Evolutionary conservation across 2,329 filamentous ascomycete species (phyloP).

Genomic region (Epichloe elymi): DNA sequence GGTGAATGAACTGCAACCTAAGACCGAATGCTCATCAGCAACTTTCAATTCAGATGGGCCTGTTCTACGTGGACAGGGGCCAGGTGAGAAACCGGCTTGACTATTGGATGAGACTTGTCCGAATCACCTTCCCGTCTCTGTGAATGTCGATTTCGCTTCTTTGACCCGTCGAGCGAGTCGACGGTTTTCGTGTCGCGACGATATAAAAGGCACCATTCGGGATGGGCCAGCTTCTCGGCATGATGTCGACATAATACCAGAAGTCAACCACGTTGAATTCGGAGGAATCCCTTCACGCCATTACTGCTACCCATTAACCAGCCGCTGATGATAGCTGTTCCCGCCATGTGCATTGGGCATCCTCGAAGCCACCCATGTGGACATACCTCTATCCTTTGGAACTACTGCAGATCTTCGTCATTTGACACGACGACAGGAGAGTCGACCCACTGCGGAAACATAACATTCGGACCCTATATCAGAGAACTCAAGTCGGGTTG

Average conservation of each 20-base stretch:
- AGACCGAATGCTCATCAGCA: neutral
- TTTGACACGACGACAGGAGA: slow-evolving; percentile 36
- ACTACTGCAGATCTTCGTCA: slow-evolving; percentile 20
- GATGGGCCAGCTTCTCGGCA: no score
- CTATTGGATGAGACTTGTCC: neutral
- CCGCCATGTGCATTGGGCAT: slow-evolving; percentile 6
- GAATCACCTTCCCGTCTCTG: neutral
- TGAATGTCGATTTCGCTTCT: neutral
- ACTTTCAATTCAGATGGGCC: neutral
- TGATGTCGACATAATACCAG: neutral
- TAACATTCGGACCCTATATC: slow-evolving; percentile 29
- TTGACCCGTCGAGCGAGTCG: neutral
- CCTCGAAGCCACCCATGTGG: slow-evolving; percentile 7
- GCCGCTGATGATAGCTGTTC: neutral
- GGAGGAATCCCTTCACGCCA: neutral
- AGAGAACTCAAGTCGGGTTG: slow-evolving; percentile 32
- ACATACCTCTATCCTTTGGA: slow-evolving; percentile 7
- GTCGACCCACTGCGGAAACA: slow-evolving; percentile 35
- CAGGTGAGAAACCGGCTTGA: neutral
- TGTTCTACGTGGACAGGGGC: neutral
- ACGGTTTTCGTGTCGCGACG: neutral
- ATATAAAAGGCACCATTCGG: neutral
- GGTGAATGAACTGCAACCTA: neutral
- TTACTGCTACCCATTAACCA: neutral
- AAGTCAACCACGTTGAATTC: neutral